Conservation (phyloP, 306 rosid species). For the Styphnolobium japonicum region DNA sequence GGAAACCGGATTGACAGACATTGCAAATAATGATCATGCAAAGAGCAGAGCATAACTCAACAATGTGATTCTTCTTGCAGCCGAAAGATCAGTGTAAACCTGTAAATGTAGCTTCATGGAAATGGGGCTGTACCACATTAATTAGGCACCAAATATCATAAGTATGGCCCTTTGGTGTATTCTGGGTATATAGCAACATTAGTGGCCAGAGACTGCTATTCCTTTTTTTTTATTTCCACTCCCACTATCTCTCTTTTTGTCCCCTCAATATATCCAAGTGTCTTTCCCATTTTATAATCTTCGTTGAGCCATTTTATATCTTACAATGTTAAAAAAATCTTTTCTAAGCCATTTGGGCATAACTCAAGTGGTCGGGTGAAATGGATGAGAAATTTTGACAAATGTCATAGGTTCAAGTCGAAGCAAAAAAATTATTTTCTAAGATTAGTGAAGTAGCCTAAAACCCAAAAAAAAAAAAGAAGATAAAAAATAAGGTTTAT, state of each 20-base stretch:
- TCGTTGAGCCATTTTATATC: not conserved
- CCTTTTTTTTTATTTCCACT: not conserved
- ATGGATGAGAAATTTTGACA: not conserved
- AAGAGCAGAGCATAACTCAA: constrained; percentile 1
- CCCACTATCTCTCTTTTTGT: not conserved
- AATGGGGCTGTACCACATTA: constrained; percentile 18
- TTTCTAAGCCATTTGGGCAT: not conserved
- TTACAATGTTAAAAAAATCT: not conserved
- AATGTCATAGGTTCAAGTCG: not conserved
- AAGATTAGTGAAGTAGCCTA: not conserved
- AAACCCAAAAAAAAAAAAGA: too few relatives aligned
- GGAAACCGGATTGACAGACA: constrained; percentile 15
- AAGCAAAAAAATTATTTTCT: not conserved
- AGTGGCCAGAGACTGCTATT: not conserved
- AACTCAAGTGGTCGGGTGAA: not conserved
- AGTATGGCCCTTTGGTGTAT: constrained; percentile 6
- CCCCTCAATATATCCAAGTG: not conserved
- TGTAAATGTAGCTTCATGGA: constrained; percentile 29
- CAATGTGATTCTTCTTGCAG: not conserved
- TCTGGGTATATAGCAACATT: constrained; percentile 17
- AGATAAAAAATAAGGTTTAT: not conserved
- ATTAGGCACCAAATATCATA: not conserved
- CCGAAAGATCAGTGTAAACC: not conserved
- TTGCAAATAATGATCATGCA: constrained; percentile 1
- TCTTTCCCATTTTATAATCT: not conserved